Evolutionary conservation across 257 asterid genomes (phyloP).

Genomic region (Petunia axillaris): DNA sequence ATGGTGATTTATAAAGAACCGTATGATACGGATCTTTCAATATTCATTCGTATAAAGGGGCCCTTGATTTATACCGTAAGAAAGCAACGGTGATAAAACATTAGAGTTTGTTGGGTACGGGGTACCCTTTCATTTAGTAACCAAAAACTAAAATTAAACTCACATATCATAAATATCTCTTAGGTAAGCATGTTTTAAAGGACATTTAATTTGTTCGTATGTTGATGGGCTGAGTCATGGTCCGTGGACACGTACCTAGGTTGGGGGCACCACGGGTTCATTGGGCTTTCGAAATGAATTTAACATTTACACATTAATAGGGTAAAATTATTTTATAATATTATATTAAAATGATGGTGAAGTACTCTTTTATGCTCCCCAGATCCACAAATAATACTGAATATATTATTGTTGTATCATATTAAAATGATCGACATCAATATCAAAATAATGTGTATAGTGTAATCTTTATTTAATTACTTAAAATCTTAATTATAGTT

Average conservation of each 20-base stretch:
- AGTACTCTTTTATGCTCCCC: too few species aligned
- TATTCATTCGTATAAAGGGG: slow-evolving; percentile 18
- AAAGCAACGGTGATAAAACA: neutral
- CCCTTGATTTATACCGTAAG: slow-evolving; percentile 16
- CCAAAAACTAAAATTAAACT: neutral
- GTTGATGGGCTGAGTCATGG: neutral
- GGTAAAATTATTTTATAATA: too few species aligned
- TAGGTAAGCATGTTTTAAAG: neutral
- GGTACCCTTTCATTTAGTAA: neutral
- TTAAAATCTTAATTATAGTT: too few species aligned
- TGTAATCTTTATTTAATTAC: too few species aligned
- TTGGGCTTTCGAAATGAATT: too few species aligned
- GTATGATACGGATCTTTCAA: neutral
- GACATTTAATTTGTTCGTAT: neutral
- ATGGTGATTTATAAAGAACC: slow-evolving; percentile 10
- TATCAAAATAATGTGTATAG: too few species aligned
- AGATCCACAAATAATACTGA: too few species aligned
- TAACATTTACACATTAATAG: neutral
- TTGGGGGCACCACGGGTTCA: neutral
- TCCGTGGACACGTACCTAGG: neutral
- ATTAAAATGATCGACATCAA: too few species aligned
- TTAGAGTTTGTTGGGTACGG: slow-evolving; percentile 8
- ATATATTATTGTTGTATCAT: too few species aligned
- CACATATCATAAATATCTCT: neutral
- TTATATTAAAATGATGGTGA: too few species aligned